Conservation (phyloP, 2,329 filamentous ascomycete species). For the Hymenoscyphus albidus region DNA sequence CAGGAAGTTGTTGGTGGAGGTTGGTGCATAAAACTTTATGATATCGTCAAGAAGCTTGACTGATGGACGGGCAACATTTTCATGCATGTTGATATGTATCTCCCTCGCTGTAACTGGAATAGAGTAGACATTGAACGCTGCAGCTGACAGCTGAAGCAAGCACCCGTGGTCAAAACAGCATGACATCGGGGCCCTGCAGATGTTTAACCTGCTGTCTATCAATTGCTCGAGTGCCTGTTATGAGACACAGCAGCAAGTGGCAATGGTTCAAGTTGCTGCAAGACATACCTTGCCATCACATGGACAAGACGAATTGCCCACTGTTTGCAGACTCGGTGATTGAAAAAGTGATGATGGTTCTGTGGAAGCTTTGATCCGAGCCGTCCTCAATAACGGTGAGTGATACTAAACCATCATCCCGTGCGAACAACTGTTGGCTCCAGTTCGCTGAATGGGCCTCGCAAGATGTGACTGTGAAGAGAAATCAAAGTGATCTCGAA, state of each 20-base stretch:
- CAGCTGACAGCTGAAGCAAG: constrained; percentile 27
- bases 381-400: background rate
- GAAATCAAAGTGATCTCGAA: background rate
- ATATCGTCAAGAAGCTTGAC: background rate
- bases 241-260: background rate
- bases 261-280: constrained; percentile 3
- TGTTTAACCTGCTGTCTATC: constrained; percentile 4
- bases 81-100: background rate
- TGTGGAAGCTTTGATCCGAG: background rate
- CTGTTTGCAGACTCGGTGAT: background rate
- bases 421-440: background rate
- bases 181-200: constrained; percentile 32
- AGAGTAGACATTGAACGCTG: constrained; percentile 19
- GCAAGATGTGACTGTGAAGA: background rate
- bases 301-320: background rate
- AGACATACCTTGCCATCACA: constrained; percentile 2
- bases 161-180: constrained; percentile 25
- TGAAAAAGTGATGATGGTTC: background rate
- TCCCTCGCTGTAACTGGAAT: constrained; percentile 6
- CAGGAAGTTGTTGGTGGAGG: background rate
- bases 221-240: constrained; percentile 2
- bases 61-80: background rate
- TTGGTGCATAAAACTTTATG: background rate
- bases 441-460: background rate
- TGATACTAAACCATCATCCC: background rate